A percentile compares a stretch with the other conserved stretches of the same genome.
These are phyloP conservation scores for Fusarium sp. DNA, from an alignment of 2,329 filamentous ascomycete species.

Conservation along the genomic window DNA sequence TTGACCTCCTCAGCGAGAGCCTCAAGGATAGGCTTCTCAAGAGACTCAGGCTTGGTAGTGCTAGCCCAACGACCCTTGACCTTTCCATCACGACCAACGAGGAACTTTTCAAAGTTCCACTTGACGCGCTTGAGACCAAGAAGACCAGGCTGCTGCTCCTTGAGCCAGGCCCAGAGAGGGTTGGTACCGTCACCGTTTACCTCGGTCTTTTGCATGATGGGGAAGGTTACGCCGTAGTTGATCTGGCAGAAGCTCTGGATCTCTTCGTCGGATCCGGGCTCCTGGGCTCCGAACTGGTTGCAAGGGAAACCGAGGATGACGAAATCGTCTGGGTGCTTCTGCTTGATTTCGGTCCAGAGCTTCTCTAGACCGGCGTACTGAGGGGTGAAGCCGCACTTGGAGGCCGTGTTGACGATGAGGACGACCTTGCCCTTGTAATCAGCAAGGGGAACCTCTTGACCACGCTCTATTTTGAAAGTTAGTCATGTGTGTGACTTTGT, in stretches of 20 bases:
- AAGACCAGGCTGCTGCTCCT: constrained; percentile 80
- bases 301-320: constrained; percentile 95
- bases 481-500: constrained; percentile 10
- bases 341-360: constrained; percentile 83
- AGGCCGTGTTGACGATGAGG: constrained; percentile 96
- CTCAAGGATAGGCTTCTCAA: constrained; percentile 81
- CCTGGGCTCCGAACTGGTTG: constrained; percentile 96
- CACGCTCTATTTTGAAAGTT: constrained; percentile 58
- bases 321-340: constrained; percentile 80
- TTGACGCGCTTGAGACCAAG: constrained; percentile 92
- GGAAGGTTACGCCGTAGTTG: constrained; percentile 94
- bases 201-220: constrained; percentile 90
- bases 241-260: constrained; percentile 89
- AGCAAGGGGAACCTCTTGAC: constrained; percentile 75
- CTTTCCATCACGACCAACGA: constrained; percentile 86
- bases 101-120: constrained; percentile 99
- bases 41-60: constrained; percentile 83
- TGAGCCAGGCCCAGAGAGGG: constrained; percentile 84
- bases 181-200: constrained; percentile 89
- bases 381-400: constrained; percentile 98
- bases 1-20: constrained; percentile 64
- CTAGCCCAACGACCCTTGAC: constrained; percentile 90
- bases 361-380: constrained; percentile 93
- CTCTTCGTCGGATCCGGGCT: constrained; percentile 84
- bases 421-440: constrained; percentile 91